Evolutionary conservation across 768 basidiomycete genomes (phyloP).

Genomic region (Scleroderma bovista): DNA sequence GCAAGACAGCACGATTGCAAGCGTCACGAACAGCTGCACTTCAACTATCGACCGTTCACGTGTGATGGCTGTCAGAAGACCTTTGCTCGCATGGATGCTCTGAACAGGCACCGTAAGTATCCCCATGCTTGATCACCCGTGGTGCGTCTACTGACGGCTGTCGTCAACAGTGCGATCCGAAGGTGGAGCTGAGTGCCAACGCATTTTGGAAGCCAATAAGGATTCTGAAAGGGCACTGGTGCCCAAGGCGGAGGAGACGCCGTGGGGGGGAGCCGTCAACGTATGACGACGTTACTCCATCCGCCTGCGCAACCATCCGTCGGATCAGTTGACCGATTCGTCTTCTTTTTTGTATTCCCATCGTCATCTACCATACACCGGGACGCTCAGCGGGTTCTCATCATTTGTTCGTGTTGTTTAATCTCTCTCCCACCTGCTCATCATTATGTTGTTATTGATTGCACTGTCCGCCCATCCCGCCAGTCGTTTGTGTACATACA

Average conservation of each 20-base stretch:
- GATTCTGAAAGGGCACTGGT: slow-evolving; percentile 18
- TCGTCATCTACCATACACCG: slow-evolving; percentile 15
- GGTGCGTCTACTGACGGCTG: neutral
- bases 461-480: slow-evolving; percentile 2
- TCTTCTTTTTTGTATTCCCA: slow-evolving; percentile 12
- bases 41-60: slow-evolving; percentile 86
- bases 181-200: slow-evolving; percentile 72
- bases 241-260: slow-evolving; percentile 29
- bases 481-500: slow-evolving; percentile 5
- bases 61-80: slow-evolving; percentile 92
- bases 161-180: slow-evolving; percentile 61
- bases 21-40: slow-evolving; percentile 90
- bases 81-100: slow-evolving; percentile 92
- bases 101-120: slow-evolving; percentile 85
- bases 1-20: slow-evolving; percentile 96
- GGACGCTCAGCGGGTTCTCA: slow-evolving; percentile 26
- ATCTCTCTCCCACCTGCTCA: slow-evolving; percentile 3
- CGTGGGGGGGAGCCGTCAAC: slow-evolving; percentile 28
- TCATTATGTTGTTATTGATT: slow-evolving; percentile 2
- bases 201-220: slow-evolving; percentile 32
- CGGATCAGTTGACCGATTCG: slow-evolving; percentile 16
- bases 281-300: slow-evolving; percentile 18
- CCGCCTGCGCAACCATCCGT: slow-evolving; percentile 5
- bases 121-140: neutral
- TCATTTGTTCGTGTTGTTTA: slow-evolving; percentile 3